Evolutionary conservation across 2,329 filamentous ascomycete species (phyloP).

Genomic region (Penicillium brasilianum): DNA sequence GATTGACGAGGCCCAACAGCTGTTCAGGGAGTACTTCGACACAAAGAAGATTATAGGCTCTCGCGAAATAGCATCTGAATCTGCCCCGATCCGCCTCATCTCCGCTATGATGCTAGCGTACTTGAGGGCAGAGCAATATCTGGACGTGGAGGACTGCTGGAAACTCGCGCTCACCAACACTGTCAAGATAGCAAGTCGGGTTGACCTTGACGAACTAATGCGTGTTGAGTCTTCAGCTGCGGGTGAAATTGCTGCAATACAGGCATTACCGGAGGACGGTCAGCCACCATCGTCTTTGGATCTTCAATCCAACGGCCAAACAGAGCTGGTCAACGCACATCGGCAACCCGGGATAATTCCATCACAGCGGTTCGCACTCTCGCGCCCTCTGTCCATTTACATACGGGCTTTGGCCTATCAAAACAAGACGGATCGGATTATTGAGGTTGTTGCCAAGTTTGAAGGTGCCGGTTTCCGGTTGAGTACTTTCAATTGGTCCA

Average conservation of each 20-base stretch:
- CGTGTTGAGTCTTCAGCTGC: neutral
- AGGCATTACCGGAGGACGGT: neutral
- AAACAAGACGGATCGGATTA: conserved; percentile 59
- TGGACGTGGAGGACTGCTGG: conserved; percentile 71
- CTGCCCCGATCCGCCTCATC: conserved; percentile 61
- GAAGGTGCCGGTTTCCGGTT: conserved; percentile 71
- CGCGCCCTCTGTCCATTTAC: conserved; percentile 56
- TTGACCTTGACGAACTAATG: conserved; percentile 34
- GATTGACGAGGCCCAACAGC: conserved; percentile 56
- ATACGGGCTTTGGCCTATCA: conserved; percentile 59
- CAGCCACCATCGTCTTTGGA: neutral
- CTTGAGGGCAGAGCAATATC: conserved; percentile 61
- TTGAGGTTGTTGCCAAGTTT: conserved; percentile 60
- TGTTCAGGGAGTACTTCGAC: conserved; percentile 60
- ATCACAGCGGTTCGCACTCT: conserved; percentile 56
- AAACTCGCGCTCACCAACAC: conserved; percentile 61
- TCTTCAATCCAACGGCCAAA: neutral
- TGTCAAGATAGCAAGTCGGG: conserved; percentile 48
- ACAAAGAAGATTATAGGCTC: conserved; percentile 15
- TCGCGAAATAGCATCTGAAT: conserved; percentile 28
- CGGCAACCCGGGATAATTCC: conserved; percentile 19
- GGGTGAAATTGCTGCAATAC: neutral
- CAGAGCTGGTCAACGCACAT: neutral
- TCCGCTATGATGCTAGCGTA: conserved; percentile 71
- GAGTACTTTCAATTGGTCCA: conserved; percentile 80